A percentile compares a stretch with the other conserved stretches of the same genome.
phyloP scores from a whole-genome alignment of 1,139 yeast genomes.

The Magnusiomyces sp. region DNA sequence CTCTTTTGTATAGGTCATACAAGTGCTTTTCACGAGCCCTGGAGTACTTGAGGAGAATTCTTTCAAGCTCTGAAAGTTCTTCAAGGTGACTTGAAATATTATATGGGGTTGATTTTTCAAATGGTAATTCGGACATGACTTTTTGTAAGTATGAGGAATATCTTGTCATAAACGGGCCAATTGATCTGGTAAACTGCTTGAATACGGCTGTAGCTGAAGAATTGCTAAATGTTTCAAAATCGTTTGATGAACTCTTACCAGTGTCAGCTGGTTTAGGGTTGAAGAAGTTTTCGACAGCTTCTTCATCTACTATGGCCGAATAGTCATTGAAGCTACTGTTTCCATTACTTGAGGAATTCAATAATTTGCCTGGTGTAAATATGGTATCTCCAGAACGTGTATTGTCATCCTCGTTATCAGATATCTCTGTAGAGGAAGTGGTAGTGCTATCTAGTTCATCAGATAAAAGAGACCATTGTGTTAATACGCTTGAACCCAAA shows the following conservation, averaged over 20 bases:
- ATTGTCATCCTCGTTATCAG: too few species aligned
- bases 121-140: constrained; percentile 54
- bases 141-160: constrained; percentile 49
- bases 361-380: too few species aligned
- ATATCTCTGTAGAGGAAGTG: too few species aligned
- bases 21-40: constrained; percentile 52
- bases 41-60: constrained; percentile 49
- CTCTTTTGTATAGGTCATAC: constrained; percentile 49
- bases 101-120: constrained; percentile 34
- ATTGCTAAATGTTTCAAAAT: neutral
- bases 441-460: neutral
- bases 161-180: constrained; percentile 68
- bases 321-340: neutral
- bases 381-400: too few species aligned
- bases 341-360: neutral
- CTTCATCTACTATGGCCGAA: neutral
- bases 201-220: constrained; percentile 40
- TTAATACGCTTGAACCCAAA: constrained; percentile 56
- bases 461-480: constrained; percentile 42
- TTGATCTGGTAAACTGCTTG: constrained; percentile 53
- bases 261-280: constrained; percentile 2
- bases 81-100: constrained; percentile 36
- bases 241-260: neutral
- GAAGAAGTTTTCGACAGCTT: neutral
- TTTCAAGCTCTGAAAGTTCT: constrained; percentile 41